Evolutionary conservation across 805 yeast genomes (phyloP).

Genomic region (Kodamaea kaohsiungensis): DNA sequence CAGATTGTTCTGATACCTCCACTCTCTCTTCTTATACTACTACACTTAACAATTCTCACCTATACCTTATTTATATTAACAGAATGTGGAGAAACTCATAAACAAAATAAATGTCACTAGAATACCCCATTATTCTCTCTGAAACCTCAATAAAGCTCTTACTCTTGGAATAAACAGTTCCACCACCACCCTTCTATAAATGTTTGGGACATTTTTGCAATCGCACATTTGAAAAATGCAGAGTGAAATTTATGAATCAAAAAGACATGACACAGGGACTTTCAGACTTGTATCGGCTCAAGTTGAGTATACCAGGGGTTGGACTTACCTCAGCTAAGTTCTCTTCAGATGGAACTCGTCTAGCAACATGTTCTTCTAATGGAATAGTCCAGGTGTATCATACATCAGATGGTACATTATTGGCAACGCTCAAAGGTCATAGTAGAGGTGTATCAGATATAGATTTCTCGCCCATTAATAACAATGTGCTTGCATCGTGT

Average conservation of each 20-base stretch:
- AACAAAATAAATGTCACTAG: too few relatives aligned
- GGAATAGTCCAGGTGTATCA: slow-evolving; percentile 29
- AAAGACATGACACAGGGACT: background rate
- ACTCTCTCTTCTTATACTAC: too few relatives aligned
- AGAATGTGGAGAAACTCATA: too few relatives aligned
- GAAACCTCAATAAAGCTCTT: too few relatives aligned
- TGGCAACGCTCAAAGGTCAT: slow-evolving; percentile 55
- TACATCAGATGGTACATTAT: slow-evolving; percentile 26
- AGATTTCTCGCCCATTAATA: slow-evolving; percentile 71
- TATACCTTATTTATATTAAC: too few relatives aligned
- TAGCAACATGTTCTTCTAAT: slow-evolving; percentile 53
- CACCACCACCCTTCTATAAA: too few relatives aligned
- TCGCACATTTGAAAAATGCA: background rate
- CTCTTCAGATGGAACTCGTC: slow-evolving; percentile 57
- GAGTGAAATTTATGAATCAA: background rate
- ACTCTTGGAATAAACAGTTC: too few relatives aligned
- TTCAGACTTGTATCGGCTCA: slow-evolving; percentile 15
- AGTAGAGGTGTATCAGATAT: slow-evolving; percentile 71
- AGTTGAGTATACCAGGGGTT: slow-evolving; percentile 10
- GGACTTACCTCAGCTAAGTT: slow-evolving; percentile 50
- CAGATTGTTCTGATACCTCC: too few relatives aligned
- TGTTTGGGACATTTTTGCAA: background rate
- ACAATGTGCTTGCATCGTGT: slow-evolving; percentile 72
- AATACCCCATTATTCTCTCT: too few relatives aligned
- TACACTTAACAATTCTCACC: too few relatives aligned